A percentile compares a stretch with the other conserved stretches of the same genome.
Conservation (phyloP, 768 basidiomycete species). For the Termitomyces titanicus region DNA sequence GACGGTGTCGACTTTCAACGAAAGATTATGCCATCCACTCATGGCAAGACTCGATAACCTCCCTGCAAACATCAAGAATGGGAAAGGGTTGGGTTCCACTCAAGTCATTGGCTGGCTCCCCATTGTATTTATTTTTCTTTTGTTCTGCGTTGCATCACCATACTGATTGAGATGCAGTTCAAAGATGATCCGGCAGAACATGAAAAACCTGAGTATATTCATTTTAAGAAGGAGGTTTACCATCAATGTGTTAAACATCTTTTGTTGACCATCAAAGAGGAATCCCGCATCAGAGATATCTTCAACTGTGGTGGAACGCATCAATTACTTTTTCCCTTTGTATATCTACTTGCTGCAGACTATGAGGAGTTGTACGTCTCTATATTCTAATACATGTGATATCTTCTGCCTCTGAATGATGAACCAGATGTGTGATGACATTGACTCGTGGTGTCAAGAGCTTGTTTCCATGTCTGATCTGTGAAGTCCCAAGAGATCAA, state of each 20-base stretch:
- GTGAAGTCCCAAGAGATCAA: slow-evolving; percentile 22
- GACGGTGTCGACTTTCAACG: slow-evolving; percentile 33
- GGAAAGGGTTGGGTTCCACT: slow-evolving; percentile 26
- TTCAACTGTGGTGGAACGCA: slow-evolving; percentile 21
- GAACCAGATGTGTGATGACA: not conserved
- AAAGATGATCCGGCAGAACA: slow-evolving; percentile 24
- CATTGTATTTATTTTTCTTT: slow-evolving; percentile 20
- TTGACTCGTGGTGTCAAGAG: slow-evolving; percentile 18
- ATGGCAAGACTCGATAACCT: slow-evolving; percentile 29
- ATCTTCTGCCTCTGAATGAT: not conserved
- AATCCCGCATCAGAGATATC: slow-evolving; percentile 16
- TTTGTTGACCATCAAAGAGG: slow-evolving; percentile 15
- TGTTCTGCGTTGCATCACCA: not conserved
- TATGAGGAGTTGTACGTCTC: slow-evolving; percentile 20
- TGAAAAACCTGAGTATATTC: slow-evolving; percentile 25
- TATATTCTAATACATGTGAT: not conserved
- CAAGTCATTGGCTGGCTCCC: slow-evolving; percentile 33
- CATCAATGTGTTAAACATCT: slow-evolving; percentile 32
- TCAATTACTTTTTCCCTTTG: not conserved
- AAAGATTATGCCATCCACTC: slow-evolving; percentile 32
- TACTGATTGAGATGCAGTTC: slow-evolving; percentile 15
- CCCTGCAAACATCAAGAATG: slow-evolving; percentile 26
- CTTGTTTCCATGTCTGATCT: slow-evolving; percentile 29
- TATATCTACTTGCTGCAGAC: slow-evolving; percentile 15
- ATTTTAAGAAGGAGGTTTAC: slow-evolving; percentile 33